Evolutionary conservation across 2,329 filamentous ascomycete species (phyloP), one percentile per base, ranked within the genome.

Genomic region (Neocatenulostroma microsporum): DNA sequence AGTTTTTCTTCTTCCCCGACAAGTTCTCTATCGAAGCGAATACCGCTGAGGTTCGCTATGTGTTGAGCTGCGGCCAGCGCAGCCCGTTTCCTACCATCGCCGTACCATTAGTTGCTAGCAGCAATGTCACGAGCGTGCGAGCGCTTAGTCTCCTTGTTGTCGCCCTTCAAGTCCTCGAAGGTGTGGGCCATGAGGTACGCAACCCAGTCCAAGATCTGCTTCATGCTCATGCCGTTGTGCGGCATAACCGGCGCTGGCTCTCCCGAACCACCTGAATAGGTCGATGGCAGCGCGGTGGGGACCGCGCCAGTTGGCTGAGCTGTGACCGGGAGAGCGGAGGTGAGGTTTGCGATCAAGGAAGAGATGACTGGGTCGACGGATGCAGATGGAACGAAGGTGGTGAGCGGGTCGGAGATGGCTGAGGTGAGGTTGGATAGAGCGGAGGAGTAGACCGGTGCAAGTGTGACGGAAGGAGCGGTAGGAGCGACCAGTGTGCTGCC

Each of bases 131-230:
- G 37, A 30, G 37, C 25, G 21, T 40, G 37, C 13, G 37, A 19
- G 3, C 37, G 31, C 25, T 11, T n/a, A 15, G n/a, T 23, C 36
- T 34, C 14, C 12, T 29, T 28, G 13, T 26, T 20, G 2, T 21
- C 24, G 14, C 23, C 15, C 2, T 7, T 21, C 12, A 36, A 26
- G 37, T 37, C 34, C 26, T 34, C 21, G 30, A 38, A 37, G 4
- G 34, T 33, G n/a, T 28, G 12, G 8, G 33, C 27, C 4, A 46
- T 18, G 11, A 47, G 20, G 32, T 44, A 49, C 20, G 36, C 30
- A 28, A 51, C 45, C 50, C 50, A 51, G 14, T 45, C 45, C 12
- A 53, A 38, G 30, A 47, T 36, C 19, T 51, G 28, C 28, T 40
- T 24, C 10, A 53, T 34, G 8, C 36, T 48, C 37, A 48, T 36